These are phyloP conservation scores for Saturnispora serradocipensis DNA, from an alignment of 805 yeast species.

Conservation along the genomic window DNA sequence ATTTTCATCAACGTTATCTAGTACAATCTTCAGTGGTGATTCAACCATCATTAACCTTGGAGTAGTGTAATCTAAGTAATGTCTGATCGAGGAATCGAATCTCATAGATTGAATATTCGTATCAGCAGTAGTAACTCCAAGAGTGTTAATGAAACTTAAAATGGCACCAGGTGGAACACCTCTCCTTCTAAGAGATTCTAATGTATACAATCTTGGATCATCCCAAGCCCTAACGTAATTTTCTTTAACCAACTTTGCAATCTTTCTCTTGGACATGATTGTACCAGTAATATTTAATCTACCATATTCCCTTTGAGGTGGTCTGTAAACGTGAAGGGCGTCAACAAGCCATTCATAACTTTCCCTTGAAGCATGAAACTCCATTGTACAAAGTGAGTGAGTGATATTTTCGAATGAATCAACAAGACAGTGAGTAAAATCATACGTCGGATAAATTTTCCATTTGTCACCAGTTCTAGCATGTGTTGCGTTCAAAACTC, in stretches of 20 bases:
- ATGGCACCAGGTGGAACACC: conserved; percentile 99
- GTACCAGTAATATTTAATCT: conserved; percentile 93
- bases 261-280: conserved; percentile 88
- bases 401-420: conserved; percentile 95
- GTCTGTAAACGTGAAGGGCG: conserved; percentile 87
- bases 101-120: conserved; percentile 85
- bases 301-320: conserved; percentile 98
- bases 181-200: conserved; percentile 90
- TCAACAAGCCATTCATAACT: conserved; percentile 99
- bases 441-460: conserved; percentile 98
- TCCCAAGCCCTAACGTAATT: conserved; percentile 91
- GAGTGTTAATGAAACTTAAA: conserved; percentile 81
- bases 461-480: conserved; percentile 96
- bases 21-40: conserved; percentile 74
- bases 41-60: conserved; percentile 92
- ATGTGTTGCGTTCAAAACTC: conserved; percentile 87
- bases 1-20: conserved; percentile 75
- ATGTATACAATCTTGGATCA: conserved; percentile 92
- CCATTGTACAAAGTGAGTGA: conserved; percentile 94
- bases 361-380: conserved; percentile 84
- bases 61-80: conserved; percentile 78
- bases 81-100: conserved; percentile 83
- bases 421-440: conserved; percentile 97
- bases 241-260: conserved; percentile 82
- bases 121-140: conserved; percentile 93